Evolutionary conservation across 768 basidiomycete genomes (phyloP).

Genomic region (Boletus reticuloceps): DNA sequence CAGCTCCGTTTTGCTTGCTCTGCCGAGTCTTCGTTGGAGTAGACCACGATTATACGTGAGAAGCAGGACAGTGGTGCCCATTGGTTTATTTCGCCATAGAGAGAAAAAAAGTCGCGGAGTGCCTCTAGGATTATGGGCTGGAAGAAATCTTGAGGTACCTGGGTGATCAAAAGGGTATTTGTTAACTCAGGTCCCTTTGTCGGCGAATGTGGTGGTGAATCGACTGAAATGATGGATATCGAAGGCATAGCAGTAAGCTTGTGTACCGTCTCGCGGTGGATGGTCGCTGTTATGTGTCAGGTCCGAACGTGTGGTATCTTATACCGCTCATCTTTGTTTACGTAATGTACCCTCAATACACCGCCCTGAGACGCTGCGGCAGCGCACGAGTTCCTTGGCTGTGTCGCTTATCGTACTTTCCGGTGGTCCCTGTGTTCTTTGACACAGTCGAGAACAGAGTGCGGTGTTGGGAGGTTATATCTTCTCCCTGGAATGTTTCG

Average conservation of each 20-base stretch:
- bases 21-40: slow-evolving; percentile 57
- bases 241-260: slow-evolving; percentile 21
- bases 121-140: slow-evolving; percentile 63
- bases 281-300: slow-evolving; percentile 8
- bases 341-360: slow-evolving; percentile 12
- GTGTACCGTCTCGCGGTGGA: background rate
- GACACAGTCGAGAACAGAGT: background rate
- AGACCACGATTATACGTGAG: slow-evolving; percentile 81
- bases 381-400: slow-evolving; percentile 7
- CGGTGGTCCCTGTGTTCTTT: slow-evolving; percentile 12
- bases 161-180: slow-evolving; percentile 83
- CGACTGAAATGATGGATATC: slow-evolving; percentile 26
- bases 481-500: slow-evolving; percentile 15
- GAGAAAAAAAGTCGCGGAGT: slow-evolving; percentile 67
- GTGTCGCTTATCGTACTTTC: slow-evolving; percentile 12
- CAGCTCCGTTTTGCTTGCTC: slow-evolving; percentile 63
- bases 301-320: background rate
- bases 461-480: slow-evolving; percentile 9
- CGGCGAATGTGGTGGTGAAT: background rate
- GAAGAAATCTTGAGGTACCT: slow-evolving; percentile 77
- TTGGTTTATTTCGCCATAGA: slow-evolving; percentile 79
- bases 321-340: slow-evolving; percentile 14
- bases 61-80: slow-evolving; percentile 90
- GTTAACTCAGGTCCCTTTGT: slow-evolving; percentile 38
- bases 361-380: slow-evolving; percentile 6